phyloP scores from a whole-genome alignment of 1,284 basidiomycete species.

The Ceratobasidium papillatum region DNA sequence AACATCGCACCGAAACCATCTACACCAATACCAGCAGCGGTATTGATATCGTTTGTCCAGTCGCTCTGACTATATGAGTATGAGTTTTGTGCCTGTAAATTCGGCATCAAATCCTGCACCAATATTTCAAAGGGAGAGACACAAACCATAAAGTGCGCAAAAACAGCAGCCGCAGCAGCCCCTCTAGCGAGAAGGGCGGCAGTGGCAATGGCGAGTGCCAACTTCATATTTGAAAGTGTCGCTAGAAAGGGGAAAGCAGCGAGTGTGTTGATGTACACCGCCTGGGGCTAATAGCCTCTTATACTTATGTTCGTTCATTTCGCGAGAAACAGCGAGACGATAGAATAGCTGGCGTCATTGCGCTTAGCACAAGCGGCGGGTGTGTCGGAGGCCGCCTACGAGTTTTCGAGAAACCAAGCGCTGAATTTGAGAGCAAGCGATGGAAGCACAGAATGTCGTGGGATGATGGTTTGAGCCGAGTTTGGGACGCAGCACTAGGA shows the following conservation, averaged over 20 bases:
- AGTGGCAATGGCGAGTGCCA: neutral
- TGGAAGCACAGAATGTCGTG: too few relatives aligned
- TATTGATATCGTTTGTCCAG: conserved; percentile 50
- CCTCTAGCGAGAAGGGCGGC: conserved; percentile 14
- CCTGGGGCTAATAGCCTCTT: neutral
- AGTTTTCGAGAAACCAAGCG: neutral
- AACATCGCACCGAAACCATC: conserved; percentile 49
- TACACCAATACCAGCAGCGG: conserved; percentile 50
- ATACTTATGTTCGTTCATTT: neutral
- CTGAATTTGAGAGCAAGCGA: neutral
- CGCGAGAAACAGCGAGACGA: neutral
- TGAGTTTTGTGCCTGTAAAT: conserved; percentile 47
- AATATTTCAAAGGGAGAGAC: neutral
- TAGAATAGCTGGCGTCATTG: neutral
- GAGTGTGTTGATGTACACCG: neutral
- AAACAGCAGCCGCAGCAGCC: conserved; percentile 40
- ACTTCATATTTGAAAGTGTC: neutral
- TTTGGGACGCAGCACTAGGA: too few relatives aligned
- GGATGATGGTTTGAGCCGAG: neutral
- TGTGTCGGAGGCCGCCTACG: neutral
- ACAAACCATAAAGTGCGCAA: conserved; percentile 48
- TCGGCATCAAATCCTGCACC: neutral
- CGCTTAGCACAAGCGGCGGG: conserved; percentile 16
- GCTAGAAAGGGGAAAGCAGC: neutral
- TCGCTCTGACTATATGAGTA: conserved; percentile 48